These are phyloP conservation scores for Daphne laureola DNA, from an alignment of 441 rosid species.

Conservation along the genomic window DNA sequence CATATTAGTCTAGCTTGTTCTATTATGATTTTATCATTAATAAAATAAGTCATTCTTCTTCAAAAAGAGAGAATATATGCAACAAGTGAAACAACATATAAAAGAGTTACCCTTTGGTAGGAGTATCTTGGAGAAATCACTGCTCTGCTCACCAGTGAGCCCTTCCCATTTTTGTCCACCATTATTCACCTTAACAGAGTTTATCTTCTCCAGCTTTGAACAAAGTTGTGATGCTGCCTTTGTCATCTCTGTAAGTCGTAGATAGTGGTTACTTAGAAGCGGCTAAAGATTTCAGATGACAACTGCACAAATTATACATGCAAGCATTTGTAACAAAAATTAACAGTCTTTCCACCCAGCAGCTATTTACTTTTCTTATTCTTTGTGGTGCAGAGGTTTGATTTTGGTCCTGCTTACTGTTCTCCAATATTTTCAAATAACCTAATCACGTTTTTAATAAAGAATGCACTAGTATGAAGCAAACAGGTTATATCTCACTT, in stretches of 20 bases:
- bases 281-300: constrained; percentile 1
- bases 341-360: background rate
- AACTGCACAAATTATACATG: background rate
- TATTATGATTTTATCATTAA: no score
- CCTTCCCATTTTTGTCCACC: constrained; percentile 19
- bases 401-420: no score
- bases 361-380: background rate
- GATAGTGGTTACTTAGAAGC: background rate
- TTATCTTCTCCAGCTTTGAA: constrained; percentile 32
- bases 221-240: constrained; percentile 52
- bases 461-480: no score
- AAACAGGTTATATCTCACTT: no score
- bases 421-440: no score
- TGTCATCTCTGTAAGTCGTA: constrained; percentile 46
- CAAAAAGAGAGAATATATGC: background rate
- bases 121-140: constrained; percentile 19
- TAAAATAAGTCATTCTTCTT: no score
- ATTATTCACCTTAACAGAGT: constrained; percentile 26
- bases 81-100: background rate
- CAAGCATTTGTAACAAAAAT: background rate
- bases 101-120: constrained; percentile 25
- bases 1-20: no score
- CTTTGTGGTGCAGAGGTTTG: no score
- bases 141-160: constrained; percentile 26
- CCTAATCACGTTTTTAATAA: no score